A percentile compares a stretch with the other conserved stretches of the same genome.
These are phyloP conservation scores for Sherardia arvensis DNA, from an alignment of 257 asterid species.

Conservation along the genomic window DNA sequence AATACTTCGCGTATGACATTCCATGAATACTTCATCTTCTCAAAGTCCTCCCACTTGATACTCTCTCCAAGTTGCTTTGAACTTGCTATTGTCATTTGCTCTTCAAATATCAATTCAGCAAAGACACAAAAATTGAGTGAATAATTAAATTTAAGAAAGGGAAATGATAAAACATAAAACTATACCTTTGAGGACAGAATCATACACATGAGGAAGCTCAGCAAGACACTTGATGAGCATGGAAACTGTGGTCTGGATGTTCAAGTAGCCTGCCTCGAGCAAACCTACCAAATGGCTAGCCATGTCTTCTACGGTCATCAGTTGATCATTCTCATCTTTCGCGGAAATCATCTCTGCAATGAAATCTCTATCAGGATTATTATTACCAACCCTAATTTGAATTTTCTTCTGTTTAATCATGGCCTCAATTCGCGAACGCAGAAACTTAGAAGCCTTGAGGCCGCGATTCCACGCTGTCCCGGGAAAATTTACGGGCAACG, in stretches of 20 bases:
- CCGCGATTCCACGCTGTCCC: slow-evolving; percentile 8
- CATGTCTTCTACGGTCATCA: slow-evolving; percentile 9
- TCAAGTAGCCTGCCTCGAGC: slow-evolving; percentile 11
- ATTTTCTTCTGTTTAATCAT: slow-evolving; percentile 7
- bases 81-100: neutral
- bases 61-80: neutral
- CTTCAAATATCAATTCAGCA: neutral
- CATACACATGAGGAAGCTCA: slow-evolving; percentile 15
- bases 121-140: neutral
- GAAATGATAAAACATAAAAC: no score
- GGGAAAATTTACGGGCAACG: slow-evolving; percentile 10
- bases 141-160: no score
- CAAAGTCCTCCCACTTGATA: neutral
- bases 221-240: slow-evolving; percentile 13
- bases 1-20: neutral
- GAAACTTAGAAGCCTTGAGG: slow-evolving; percentile 4
- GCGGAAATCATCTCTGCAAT: slow-evolving; percentile 6
- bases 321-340: slow-evolving; percentile 7
- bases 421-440: slow-evolving; percentile 11
- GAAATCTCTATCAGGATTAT: neutral
- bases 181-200: slow-evolving; percentile 1
- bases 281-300: slow-evolving; percentile 15
- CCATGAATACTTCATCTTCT: slow-evolving; percentile 9
- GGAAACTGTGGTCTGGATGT: slow-evolving; percentile 6
- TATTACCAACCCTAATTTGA: neutral